These are phyloP conservation scores for Gillenia trifoliata DNA, from an alignment of 306 rosid species.

Conservation along the genomic window DNA sequence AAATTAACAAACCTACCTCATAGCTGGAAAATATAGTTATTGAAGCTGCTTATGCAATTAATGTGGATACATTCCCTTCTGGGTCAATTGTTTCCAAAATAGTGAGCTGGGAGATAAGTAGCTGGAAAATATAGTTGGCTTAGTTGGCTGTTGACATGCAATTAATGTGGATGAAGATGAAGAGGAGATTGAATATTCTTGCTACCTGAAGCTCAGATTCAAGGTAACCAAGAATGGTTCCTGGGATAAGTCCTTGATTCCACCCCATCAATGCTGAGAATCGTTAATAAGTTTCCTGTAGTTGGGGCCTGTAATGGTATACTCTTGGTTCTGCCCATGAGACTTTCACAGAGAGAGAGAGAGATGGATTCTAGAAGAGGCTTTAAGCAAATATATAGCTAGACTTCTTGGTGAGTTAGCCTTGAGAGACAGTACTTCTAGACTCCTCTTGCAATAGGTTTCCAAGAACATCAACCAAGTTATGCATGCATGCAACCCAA, in stretches of 20 bases:
- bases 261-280: conserved; percentile 75
- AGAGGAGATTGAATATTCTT: not conserved
- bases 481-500: not conserved
- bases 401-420: not conserved
- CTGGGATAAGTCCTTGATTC: conserved; percentile 71
- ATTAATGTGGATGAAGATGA: not conserved
- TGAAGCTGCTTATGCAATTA: conserved; percentile 29
- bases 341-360: not conserved
- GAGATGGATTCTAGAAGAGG: not conserved
- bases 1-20: conserved; percentile 11
- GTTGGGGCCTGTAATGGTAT: conserved; percentile 44
- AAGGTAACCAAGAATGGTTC: conserved; percentile 46
- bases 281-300: conserved; percentile 52
- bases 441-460: not conserved
- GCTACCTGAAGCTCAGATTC: conserved; percentile 65
- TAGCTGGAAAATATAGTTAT: conserved; percentile 47
- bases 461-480: not conserved
- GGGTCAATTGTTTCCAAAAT: too few species aligned
- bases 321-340: conserved; percentile 8
- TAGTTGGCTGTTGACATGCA: too few species aligned
- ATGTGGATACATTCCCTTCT: conserved; percentile 39
- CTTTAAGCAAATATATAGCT: not conserved
- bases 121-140: too few species aligned
- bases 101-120: too few species aligned
- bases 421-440: not conserved